Evolutionary conservation across 2,329 filamentous ascomycete species (phyloP).

Genomic region (Cladosporium oxysporum): DNA sequence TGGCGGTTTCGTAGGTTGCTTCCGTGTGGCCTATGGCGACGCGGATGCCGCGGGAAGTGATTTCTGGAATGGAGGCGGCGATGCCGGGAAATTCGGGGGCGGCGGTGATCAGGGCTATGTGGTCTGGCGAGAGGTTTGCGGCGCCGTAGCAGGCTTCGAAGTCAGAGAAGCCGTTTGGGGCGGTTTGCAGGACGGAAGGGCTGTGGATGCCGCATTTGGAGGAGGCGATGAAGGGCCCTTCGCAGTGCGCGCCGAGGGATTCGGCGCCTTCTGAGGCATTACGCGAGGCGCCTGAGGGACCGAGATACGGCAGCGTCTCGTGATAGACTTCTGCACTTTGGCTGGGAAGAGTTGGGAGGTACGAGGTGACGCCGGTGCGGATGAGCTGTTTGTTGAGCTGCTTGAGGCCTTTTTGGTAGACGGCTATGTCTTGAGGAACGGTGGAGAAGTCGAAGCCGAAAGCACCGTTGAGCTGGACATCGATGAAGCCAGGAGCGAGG

Average conservation of each 20-base stretch:
- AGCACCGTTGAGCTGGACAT: slow-evolving; percentile 88
- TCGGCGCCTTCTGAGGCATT: slow-evolving; percentile 72
- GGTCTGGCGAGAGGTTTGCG: slow-evolving; percentile 59
- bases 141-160: slow-evolving; percentile 71
- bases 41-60: slow-evolving; percentile 67
- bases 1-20: slow-evolving; percentile 80
- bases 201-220: slow-evolving; percentile 88
- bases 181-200: slow-evolving; percentile 65
- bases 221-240: slow-evolving; percentile 83
- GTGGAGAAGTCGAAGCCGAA: slow-evolving; percentile 92
- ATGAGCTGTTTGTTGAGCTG: slow-evolving; percentile 72
- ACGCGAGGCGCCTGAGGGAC: slow-evolving; percentile 65
- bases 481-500: slow-evolving; percentile 81
- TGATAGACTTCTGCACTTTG: slow-evolving; percentile 81
- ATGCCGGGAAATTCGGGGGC: slow-evolving; percentile 74
- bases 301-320: slow-evolving; percentile 74
- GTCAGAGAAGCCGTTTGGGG: slow-evolving; percentile 62
- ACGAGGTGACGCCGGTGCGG: slow-evolving; percentile 81
- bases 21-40: slow-evolving; percentile 86
- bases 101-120: slow-evolving; percentile 79
- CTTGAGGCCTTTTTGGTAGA: slow-evolving; percentile 72
- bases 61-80: slow-evolving; percentile 64
- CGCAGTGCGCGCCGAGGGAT: slow-evolving; percentile 85
- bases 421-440: slow-evolving; percentile 59
- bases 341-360: slow-evolving; percentile 82